phyloP scores from a whole-genome alignment of 1,284 basidiomycete species.

The Coriolopsis trogii region DNA sequence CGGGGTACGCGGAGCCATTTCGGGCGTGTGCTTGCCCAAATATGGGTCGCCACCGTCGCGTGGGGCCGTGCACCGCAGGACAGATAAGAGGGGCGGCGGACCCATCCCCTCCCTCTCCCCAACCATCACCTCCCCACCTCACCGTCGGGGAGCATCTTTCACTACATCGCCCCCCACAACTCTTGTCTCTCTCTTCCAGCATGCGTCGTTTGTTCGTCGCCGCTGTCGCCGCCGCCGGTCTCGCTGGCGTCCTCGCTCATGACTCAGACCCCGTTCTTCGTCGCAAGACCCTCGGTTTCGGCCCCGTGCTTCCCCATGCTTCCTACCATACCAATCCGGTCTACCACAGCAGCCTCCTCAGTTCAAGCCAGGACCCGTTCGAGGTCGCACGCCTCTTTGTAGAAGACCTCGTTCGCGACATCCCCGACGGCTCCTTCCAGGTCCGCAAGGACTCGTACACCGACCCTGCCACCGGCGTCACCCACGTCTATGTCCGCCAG shows the following conservation, averaged over 20 bases:
- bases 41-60: slow-evolving; percentile 19
- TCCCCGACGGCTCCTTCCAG: slow-evolving; percentile 49
- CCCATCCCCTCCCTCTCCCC: slow-evolving; percentile 17
- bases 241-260: slow-evolving; percentile 33
- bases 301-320: slow-evolving; percentile 74
- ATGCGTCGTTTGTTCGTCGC: slow-evolving; percentile 40
- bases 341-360: slow-evolving; percentile 43
- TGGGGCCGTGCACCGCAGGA: slow-evolving; percentile 11
- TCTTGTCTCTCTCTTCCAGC: slow-evolving; percentile 11
- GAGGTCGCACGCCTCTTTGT: slow-evolving; percentile 67
- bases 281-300: slow-evolving; percentile 83
- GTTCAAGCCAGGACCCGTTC: slow-evolving; percentile 48
- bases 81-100: slow-evolving; percentile 25
- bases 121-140: slow-evolving; percentile 29
- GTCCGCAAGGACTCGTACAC: slow-evolving; percentile 86
- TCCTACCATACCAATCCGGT: slow-evolving; percentile 61
- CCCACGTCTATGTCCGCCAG: slow-evolving; percentile 85
- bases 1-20: slow-evolving; percentile 10
- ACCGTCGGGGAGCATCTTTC: slow-evolving; percentile 23
- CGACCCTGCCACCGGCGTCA: slow-evolving; percentile 80
- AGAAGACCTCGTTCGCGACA: slow-evolving; percentile 45
- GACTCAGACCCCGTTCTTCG: slow-evolving; percentile 35
- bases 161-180: slow-evolving; percentile 1
- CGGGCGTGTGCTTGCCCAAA: slow-evolving; percentile 15
- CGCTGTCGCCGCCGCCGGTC: slow-evolving; percentile 35